These are phyloP conservation scores for Podospora comata DNA, from an alignment of 495 filamentous ascomycete species.

Conservation along the genomic window DNA sequence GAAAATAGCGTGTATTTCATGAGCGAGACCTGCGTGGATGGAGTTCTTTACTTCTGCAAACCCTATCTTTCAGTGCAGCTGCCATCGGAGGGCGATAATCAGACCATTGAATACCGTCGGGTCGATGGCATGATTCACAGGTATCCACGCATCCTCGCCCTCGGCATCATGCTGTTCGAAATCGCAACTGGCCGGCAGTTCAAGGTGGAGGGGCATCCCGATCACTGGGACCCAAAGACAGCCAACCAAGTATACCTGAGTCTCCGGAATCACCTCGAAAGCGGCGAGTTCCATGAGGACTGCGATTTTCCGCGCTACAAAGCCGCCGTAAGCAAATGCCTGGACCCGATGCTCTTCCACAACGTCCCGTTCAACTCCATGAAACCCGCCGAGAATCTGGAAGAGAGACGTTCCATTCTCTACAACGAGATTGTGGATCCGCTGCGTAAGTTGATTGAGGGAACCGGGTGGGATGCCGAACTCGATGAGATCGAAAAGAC, in stretches of 20 bases:
- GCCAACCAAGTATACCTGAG: neutral
- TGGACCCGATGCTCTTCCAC: neutral
- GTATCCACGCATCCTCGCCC: slow-evolving; percentile 24
- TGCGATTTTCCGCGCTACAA: neutral
- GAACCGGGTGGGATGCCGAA: neutral
- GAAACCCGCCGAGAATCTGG: neutral
- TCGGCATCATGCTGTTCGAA: slow-evolving; percentile 27
- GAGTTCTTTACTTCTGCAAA: neutral
- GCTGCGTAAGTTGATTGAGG: neutral
- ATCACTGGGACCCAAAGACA: neutral
- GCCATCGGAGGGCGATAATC: neutral
- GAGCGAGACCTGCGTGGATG: neutral
- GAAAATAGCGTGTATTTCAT: slow-evolving; percentile 13
- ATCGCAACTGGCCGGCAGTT: slow-evolving; percentile 21
- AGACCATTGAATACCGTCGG: slow-evolving; percentile 11
- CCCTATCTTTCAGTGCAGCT: neutral
- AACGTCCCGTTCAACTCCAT: neutral
- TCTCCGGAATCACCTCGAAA: neutral
- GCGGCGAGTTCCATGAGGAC: neutral
- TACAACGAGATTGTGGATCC: neutral
- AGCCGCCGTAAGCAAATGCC: neutral
- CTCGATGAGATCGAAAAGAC: neutral
- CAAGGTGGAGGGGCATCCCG: slow-evolving; percentile 6
- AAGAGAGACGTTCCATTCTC: neutral
- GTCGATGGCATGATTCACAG: slow-evolving; percentile 11